Evolutionary conservation across 1,284 basidiomycete genomes (phyloP), one percentile per base, ranked within the genome.

Genomic region (Leccinum pallidistipes): DNA sequence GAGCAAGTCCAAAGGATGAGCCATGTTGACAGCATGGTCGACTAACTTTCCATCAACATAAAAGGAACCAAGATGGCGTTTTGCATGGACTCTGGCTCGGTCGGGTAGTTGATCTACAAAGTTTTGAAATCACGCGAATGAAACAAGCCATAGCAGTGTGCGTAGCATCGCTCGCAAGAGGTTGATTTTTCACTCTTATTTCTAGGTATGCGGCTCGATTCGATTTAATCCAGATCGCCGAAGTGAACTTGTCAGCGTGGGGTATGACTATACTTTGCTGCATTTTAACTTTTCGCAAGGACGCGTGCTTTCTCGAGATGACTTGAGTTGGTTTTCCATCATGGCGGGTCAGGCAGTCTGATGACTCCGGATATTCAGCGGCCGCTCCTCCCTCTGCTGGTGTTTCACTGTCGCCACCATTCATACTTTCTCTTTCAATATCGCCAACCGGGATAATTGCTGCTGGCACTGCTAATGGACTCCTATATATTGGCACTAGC

Each of bases 391-490:
- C 78, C 18, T 73, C 76, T 4, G 79, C 78, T 1, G 82, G 82
- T 1, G 76, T 86, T 60, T 80, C 84, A 0, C 74, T 91, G 24
- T 85, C 90, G 1, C 90, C 90, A 1, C 89, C 90, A 1, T 93
- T 92, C 70, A 74, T 92, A 55, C 80, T 86, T 66, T 85, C 83
- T 14, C 74, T 83, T 36, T 78, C 86, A 0, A 70, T 92, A 24
- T 86, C 85, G 3, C 63, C 80, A 1, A 78, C 76, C 5, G 90
- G 87, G 0, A 69, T 86, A 21, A 69, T 91, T 16, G 88, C 86
- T n/a, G 87, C 83, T 8, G 85, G 87, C 4, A 89, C 86, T 3
- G 91, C 89, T 21, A 88, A 92, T 69, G 91, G 91, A 4, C 83
- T 84, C 51, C 67, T 92, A 8, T 86, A 86, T 79, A 67, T 92